phyloP scores from a whole-genome alignment of 306 rosid species.

The Comarum palustre region DNA sequence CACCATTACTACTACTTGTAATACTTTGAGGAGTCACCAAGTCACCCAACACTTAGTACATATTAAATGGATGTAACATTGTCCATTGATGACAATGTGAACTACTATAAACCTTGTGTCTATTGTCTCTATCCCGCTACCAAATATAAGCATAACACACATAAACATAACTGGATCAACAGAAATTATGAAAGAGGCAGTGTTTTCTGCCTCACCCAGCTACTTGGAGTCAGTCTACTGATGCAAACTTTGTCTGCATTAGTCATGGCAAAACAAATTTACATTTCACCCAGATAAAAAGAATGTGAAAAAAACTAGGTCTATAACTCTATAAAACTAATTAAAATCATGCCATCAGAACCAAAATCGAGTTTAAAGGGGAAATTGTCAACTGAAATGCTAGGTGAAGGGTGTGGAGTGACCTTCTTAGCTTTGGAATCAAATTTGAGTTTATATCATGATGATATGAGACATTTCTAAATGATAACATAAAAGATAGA shows the following conservation, averaged over 20 bases:
- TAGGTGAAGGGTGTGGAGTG: neutral
- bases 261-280: neutral
- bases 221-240: neutral
- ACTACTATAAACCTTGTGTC: too few species aligned
- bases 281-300: neutral
- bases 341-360: neutral
- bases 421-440: neutral
- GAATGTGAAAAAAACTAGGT: neutral
- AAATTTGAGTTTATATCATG: neutral
- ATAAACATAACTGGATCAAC: too few species aligned
- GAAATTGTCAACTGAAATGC: neutral
- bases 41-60: too few species aligned
- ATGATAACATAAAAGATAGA: neutral
- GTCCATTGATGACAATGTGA: too few species aligned
- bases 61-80: too few species aligned
- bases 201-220: neutral
- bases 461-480: neutral
- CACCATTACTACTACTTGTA: too few species aligned
- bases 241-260: neutral
- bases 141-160: too few species aligned
- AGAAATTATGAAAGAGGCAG: neutral
- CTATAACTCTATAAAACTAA: neutral
- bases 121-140: too few species aligned
- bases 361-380: too few species aligned
- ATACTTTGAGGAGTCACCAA: too few species aligned